Conservation (phyloP, 2,329 filamentous ascomycete genomes). For the Chrysoporthe puriensis region DNA sequence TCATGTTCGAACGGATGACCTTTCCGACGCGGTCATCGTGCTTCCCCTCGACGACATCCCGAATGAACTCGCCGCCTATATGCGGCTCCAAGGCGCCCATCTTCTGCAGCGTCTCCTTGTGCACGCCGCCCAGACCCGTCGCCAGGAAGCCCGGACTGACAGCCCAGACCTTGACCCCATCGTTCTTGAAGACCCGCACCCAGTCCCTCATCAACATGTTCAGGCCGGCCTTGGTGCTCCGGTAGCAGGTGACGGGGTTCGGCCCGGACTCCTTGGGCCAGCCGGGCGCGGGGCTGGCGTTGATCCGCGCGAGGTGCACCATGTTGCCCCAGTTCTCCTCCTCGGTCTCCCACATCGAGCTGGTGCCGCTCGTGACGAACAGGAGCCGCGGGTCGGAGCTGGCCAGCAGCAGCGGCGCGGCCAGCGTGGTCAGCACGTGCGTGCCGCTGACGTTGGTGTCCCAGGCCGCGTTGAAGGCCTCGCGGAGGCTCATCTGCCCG, state of each 20-base stretch:
- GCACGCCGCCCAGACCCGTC: constrained; percentile 18
- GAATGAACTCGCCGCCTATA: constrained; percentile 44
- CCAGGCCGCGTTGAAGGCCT: constrained; percentile 50
- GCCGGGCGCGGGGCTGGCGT: constrained; percentile 36
- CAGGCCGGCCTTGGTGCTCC: constrained; percentile 47
- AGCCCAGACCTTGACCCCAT: constrained; percentile 48
- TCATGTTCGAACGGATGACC: constrained; percentile 10
- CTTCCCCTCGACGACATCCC: constrained; percentile 36
- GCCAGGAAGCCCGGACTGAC: constrained; percentile 24
- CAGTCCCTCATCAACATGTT: constrained; percentile 56
- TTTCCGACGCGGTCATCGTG: constrained; percentile 24
- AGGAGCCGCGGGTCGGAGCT: constrained; percentile 49
- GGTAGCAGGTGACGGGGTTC: constrained; percentile 39
- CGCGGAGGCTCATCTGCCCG: constrained; percentile 40
- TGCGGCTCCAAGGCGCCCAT: constrained; percentile 41
- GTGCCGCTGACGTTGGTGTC: constrained; percentile 55
- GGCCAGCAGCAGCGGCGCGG: constrained; percentile 50
- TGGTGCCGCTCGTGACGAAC: constrained; percentile 53
- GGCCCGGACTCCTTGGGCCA: constrained; percentile 49
- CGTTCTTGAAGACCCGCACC: constrained; percentile 41
- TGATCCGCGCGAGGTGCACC: constrained; percentile 20
- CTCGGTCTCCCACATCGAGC: constrained; percentile 41
- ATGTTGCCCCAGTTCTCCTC: constrained; percentile 36
- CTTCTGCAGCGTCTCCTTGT: constrained; percentile 39
- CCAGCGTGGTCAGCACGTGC: constrained; percentile 45